These are phyloP conservation scores for Pythium sukuiense DNA, from an alignment of 352 stramenopile species.

Conservation along the genomic window DNA sequence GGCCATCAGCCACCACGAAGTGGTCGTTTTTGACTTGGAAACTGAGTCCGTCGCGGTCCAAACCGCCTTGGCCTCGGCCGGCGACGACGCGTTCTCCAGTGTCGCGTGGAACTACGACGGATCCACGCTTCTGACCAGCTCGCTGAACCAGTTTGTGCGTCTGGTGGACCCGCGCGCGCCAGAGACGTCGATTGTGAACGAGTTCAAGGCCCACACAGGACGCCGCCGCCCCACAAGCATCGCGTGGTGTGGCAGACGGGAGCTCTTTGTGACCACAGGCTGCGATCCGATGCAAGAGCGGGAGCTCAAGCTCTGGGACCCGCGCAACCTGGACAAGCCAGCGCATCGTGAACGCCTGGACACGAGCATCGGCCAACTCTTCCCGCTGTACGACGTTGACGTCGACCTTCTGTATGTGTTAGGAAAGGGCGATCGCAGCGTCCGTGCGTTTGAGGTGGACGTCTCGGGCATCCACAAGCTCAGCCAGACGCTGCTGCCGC, in stretches of 20 bases:
- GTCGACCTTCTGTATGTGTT: slow-evolving; percentile 69
- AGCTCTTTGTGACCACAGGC: slow-evolving; percentile 60
- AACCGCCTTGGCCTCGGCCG: slow-evolving; percentile 19
- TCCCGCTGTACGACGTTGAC: slow-evolving; percentile 72
- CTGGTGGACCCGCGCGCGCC: slow-evolving; percentile 52
- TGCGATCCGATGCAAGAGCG: slow-evolving; percentile 67
- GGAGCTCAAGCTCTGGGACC: slow-evolving; percentile 81
- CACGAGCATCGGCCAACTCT: slow-evolving; percentile 58
- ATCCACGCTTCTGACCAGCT: slow-evolving; percentile 42
- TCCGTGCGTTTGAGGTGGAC: slow-evolving; percentile 64
- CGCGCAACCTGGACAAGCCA: slow-evolving; percentile 43
- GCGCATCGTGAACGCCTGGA: slow-evolving; percentile 67
- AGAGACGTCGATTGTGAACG: slow-evolving; percentile 3
- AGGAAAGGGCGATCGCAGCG: slow-evolving; percentile 67
- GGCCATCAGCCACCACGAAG: slow-evolving; percentile 38
- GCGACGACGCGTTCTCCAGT: slow-evolving; percentile 3
- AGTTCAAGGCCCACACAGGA: slow-evolving; percentile 46
- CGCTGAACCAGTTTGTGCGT: slow-evolving; percentile 48
- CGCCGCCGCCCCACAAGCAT: slow-evolving; percentile 47
- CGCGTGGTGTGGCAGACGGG: slow-evolving; percentile 52
- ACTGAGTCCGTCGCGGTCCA: slow-evolving; percentile 25
- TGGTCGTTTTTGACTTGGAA: slow-evolving; percentile 52
- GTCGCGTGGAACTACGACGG: slow-evolving; percentile 76
- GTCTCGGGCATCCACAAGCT: slow-evolving; percentile 43
- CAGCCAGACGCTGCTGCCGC: slow-evolving; percentile 47